Evolutionary conservation across 345 rosid species (phyloP), one percentile per base, ranked within the genome.

Genomic region (Xanthoceras sorbifolium): DNA sequence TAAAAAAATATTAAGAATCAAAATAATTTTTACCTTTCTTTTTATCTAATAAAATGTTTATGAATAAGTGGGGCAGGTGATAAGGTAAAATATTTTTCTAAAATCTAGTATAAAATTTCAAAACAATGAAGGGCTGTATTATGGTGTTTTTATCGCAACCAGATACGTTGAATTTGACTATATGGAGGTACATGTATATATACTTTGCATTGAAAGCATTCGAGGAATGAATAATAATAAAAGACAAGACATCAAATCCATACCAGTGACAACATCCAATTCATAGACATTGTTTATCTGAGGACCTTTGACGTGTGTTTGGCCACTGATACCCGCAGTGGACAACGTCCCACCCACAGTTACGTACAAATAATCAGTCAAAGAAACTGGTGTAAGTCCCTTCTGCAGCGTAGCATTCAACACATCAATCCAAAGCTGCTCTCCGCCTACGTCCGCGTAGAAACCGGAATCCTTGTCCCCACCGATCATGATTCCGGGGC

Each of bases 301-400:
- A 38, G 91, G 91, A 7, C 91, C 90, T 29, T 64, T 75, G 0
- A 84, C 83, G 42, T 83, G 82, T 23, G 86, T 78, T 67, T 85
- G 84, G 46, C 91, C 91, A 34, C 91, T 78, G 14, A 88, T 86
- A 67, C 91, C 91, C 0, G 88, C 91, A 32, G 83, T 86, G 3
- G 89, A 88, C 18, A 88, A 86, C 1, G 91, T 88, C 50, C 91
- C 91, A 6, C 91, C 90, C 17, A 86, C 84, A 18, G 74, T 86
- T 0, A 88, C 77, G 62, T 86, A 78, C 83, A 88, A 76, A 29
- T 84, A 88, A 64, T 88, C 91, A 0, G 91, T 86, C 86, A 86
- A 88, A 0, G 91, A 83, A 5, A 82, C 82, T n/a, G 90, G 88
- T 28, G 89, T 36, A 28, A 88, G 80, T 14, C 86, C 91, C 54